Percentiles rank a stretch among this genome's conserved stretches.
Evolutionary conservation across 352 stramenopile species (phyloP).

Genomic region (Phytopythium sindhum): DNA sequence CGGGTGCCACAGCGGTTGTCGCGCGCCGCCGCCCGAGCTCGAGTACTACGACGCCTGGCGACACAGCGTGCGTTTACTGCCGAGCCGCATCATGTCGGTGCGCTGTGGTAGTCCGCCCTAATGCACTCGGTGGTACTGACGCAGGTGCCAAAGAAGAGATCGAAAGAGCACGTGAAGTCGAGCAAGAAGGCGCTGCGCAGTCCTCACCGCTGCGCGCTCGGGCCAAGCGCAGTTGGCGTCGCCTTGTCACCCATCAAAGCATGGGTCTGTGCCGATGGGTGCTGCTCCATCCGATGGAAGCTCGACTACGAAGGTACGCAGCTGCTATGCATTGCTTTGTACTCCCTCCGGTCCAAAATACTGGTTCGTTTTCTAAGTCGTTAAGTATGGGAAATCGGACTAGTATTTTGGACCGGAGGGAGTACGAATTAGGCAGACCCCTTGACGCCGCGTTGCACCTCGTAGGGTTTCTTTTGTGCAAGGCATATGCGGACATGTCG

Average conservation of each 20-base stretch:
- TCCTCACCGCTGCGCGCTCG: neutral
- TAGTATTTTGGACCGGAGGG: too few relatives aligned
- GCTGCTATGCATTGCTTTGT: neutral
- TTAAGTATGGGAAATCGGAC: too few relatives aligned
- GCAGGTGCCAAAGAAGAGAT: conserved; percentile 4
- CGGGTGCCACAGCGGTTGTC: conserved; percentile 52
- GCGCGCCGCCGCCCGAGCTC: conserved; percentile 36
- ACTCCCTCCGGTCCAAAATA: too few relatives aligned
- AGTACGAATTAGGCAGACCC: neutral
- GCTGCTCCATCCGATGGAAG: conserved; percentile 73
- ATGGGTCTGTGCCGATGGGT: conserved; percentile 59
- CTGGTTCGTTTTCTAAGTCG: too few relatives aligned
- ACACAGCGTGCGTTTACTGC: conserved; percentile 15
- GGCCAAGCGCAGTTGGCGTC: too few relatives aligned
- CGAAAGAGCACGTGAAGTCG: neutral
- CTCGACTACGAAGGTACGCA: conserved; percentile 59
- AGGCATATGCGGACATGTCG: conserved; percentile 59
- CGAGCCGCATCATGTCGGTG: neutral
- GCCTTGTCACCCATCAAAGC: conserved; percentile 23
- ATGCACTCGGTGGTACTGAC: neutral
- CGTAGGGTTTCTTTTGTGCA: conserved; percentile 58
- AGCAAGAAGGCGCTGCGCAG: neutral
- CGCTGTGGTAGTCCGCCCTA: neutral
- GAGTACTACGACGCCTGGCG: conserved; percentile 70
- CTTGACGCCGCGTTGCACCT: neutral